A percentile compares a stretch with the other conserved stretches of the same genome.
Conservation (phyloP, 352 stramenopile genomes). For the Aphanomyces astaci region DNA sequence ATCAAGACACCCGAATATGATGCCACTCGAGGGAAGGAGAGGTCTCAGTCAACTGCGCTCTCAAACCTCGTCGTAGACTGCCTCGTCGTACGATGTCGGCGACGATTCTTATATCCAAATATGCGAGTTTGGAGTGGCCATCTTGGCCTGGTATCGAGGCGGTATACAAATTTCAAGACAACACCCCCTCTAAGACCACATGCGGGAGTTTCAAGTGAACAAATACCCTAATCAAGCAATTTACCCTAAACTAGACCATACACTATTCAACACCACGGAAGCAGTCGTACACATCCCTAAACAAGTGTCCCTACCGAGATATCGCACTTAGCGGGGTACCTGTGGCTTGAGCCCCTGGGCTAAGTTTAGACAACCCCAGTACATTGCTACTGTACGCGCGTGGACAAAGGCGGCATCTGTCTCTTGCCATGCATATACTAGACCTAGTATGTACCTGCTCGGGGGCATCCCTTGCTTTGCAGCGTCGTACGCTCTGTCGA, state of each 20-base stretch:
- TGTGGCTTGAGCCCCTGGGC: not conserved
- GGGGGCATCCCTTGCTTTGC: not conserved
- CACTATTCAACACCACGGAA: not conserved
- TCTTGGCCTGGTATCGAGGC: constrained; percentile 4
- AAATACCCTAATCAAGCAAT: not conserved
- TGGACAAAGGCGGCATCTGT: not conserved
- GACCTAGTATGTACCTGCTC: not conserved
- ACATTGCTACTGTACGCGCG: not conserved
- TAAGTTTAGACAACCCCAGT: not conserved
- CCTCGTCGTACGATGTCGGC: not conserved
- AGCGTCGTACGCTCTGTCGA: not conserved
- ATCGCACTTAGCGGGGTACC: not conserved
- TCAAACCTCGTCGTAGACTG: not conserved
- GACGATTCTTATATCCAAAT: constrained; percentile 18
- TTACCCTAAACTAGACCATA: not conserved
- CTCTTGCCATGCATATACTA: too few relatives aligned
- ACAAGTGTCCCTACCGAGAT: not conserved
- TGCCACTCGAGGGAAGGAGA: not conserved
- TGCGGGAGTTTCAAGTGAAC: not conserved
- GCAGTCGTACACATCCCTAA: not conserved
- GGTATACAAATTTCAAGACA: constrained; percentile 18
- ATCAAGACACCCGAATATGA: constrained; percentile 17
- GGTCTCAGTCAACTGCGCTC: not conserved
- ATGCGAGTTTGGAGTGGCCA: constrained; percentile 17
- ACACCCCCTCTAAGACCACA: constrained; percentile 6